Evolutionary conservation across 371 early-diverging fungal genomes (phyloP), one percentile per base, ranked within the genome.

Genomic region (Dichotomocladium elegans): DNA sequence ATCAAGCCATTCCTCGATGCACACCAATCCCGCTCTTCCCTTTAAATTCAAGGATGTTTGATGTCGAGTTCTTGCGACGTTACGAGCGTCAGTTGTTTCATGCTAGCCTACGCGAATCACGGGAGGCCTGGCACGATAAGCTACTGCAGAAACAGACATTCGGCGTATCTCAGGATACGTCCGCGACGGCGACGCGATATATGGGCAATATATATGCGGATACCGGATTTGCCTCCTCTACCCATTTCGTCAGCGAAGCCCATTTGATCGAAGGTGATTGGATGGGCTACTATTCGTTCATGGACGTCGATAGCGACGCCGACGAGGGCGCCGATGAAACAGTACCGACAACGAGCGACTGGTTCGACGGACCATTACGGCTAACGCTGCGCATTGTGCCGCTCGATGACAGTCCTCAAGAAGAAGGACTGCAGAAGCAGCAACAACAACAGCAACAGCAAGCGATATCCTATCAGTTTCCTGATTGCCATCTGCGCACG

Each of bases 361-460:
- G 74, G 74, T 66, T 74, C 44, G 74, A 74, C 50, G 74, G 74
- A 2, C 74, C 74, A 8, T 64, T 74, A 69, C 69, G 71, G 10
- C 34, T 74, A 24, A 62, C 64, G 6, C 52, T 74, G 7, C 66
- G 68, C 24, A 64, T 71, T 35, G 67, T 74, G 6, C 74, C 74
- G 15, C 51, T 71, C 1, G 74, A 74, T 42, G 68, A 64, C 3
- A 15, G 27, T 28, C 57, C 58, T 15, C 27, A 21, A 7, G 34
- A 30, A 6, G 34, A 35, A 26, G 29, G 11, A 27, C 8, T 24
- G 30, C 7, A 4, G 9, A 21, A 21, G 7, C 27, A 19, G 45
- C 45, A 47, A 22, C n/a, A n/a, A n/a, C 17, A 37, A 37, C 37
- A 37, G 21, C 17, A 17, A 37, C 37, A 37, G 21, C 1, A 1